Evolutionary conservation across 352 stramenopile genomes (phyloP).

Genomic region (Globisporangium sylvaticum): DNA sequence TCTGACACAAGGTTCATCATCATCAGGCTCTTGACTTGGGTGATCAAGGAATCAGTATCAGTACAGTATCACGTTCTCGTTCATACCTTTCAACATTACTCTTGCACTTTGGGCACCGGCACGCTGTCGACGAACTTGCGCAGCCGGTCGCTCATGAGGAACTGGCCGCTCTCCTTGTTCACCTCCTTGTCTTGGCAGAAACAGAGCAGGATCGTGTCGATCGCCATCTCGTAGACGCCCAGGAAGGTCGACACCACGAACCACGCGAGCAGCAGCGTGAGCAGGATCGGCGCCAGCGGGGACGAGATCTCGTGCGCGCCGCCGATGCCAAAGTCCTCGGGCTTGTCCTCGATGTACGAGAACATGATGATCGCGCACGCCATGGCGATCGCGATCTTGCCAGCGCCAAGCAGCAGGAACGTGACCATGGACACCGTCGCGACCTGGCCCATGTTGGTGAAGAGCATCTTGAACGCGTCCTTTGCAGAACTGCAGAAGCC

Average conservation of each 20-base stretch:
- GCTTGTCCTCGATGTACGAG: constrained; percentile 53
- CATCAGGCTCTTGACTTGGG: too few species aligned
- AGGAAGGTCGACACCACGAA: constrained; percentile 94
- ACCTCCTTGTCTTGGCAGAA: constrained; percentile 91
- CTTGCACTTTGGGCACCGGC: constrained; percentile 21
- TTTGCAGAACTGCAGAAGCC: constrained; percentile 87
- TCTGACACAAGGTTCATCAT: too few species aligned
- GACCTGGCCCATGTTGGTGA: constrained; percentile 87
- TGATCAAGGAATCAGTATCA: not conserved
- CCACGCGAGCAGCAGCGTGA: constrained; percentile 91
- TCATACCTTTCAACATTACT: not conserved
- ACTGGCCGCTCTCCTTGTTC: constrained; percentile 67
- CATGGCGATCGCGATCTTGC: constrained; percentile 84
- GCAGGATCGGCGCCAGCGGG: constrained; percentile 79
- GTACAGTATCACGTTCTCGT: not conserved
- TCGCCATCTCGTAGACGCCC: constrained; percentile 93
- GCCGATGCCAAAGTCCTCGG: constrained; percentile 45
- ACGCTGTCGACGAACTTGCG: constrained; percentile 66
- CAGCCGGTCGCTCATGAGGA: constrained; percentile 80
- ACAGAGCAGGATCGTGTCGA: constrained; percentile 94
- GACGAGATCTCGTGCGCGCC: constrained; percentile 69
- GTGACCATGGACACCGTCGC: constrained; percentile 87
- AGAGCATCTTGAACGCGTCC: constrained; percentile 91
- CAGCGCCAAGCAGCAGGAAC: constrained; percentile 90
- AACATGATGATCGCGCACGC: constrained; percentile 56